phyloP scores from a whole-genome alignment of 1,284 basidiomycete species.

The Cutaneotrichosporon cutaneum region DNA sequence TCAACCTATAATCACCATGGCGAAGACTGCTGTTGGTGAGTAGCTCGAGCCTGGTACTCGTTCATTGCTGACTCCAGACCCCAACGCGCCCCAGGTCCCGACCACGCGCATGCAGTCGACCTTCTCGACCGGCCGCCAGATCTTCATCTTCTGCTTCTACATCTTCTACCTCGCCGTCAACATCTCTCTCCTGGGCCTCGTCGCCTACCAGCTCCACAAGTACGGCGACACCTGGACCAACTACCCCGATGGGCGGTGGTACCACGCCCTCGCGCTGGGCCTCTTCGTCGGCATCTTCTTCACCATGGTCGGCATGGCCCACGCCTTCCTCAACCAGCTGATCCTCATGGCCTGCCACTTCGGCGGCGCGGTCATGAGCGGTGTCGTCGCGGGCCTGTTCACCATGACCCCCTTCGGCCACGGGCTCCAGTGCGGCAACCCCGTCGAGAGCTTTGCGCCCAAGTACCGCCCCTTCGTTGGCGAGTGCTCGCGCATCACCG shows the following conservation, averaged over 20 bases:
- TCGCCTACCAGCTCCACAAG: constrained; percentile 43
- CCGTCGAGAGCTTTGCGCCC: constrained; percentile 29
- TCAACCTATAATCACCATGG: not conserved
- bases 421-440: constrained; percentile 42
- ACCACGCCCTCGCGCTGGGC: constrained; percentile 40
- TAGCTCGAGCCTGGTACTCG: not conserved
- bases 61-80: not conserved
- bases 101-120: constrained; percentile 14
- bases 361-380: constrained; percentile 32
- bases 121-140: constrained; percentile 33
- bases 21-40: not conserved
- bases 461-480: constrained; percentile 31
- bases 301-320: constrained; percentile 39
- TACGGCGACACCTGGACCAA: constrained; percentile 29
- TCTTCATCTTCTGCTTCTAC: constrained; percentile 57
- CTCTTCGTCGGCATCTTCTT: constrained; percentile 41
- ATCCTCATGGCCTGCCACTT: constrained; percentile 30
- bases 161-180: constrained; percentile 59
- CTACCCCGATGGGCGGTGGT: constrained; percentile 34
- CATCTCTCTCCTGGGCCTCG: constrained; percentile 50
- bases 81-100: constrained; percentile 1
- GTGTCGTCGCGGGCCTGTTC: constrained; percentile 42
- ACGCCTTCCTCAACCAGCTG: constrained; percentile 32
- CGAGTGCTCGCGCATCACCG: constrained; percentile 41
- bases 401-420: constrained; percentile 45